Base-by-base conservation (phyloP, 257 asterid genomes). In the Pogostemon cablin region DNA sequence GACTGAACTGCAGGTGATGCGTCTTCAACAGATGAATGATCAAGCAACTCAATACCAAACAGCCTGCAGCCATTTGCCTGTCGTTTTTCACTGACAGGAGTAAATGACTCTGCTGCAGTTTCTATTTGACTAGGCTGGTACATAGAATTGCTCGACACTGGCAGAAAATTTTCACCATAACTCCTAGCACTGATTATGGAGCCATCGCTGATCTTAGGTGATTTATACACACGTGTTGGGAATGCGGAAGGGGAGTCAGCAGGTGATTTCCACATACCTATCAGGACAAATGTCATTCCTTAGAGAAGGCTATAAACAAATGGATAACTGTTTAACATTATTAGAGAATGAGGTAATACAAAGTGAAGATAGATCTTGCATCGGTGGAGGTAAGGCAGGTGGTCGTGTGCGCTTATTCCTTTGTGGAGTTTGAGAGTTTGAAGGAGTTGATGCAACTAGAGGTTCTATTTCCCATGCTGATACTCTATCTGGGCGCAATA, bases 391-490 rank as follows among this genome's bases (percentile, higher is more conserved):
- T 72, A 86, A 72, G 76, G 77, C 86, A 1, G 84, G 78, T 7
- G 86, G 90, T 12, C 98, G 90, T 20, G 93, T 71, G 52, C 99
- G 86, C 82, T 95, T 95, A 78, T 90, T 89, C 81, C 97, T 91
- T 72, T 84, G 98, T 73, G 86, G 92, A 74, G 86, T 87, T 76
- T 84, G 98, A 17, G 89, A 66, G 79, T 77, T 90, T 50, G 95
- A 83, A 78, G 95, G 90, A 37, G 85, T 59, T 71, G 92, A 72
- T 43, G 96, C 84, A 69, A 84, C 80, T 66, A 91, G 78, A 10
- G 99, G 96, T 76, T 95, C 99, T 61, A 89, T 80, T 60, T 95
- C 99, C 98, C 99, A 95, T 3, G 98, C 84, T 53, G 99, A 95
- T 78, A 95, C 91, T 70, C 81, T 88, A 58, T 88, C 95, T 0